phyloP scores from a whole-genome alignment of 1,139 yeast genomes.

The Ogataea hybrid region DNA sequence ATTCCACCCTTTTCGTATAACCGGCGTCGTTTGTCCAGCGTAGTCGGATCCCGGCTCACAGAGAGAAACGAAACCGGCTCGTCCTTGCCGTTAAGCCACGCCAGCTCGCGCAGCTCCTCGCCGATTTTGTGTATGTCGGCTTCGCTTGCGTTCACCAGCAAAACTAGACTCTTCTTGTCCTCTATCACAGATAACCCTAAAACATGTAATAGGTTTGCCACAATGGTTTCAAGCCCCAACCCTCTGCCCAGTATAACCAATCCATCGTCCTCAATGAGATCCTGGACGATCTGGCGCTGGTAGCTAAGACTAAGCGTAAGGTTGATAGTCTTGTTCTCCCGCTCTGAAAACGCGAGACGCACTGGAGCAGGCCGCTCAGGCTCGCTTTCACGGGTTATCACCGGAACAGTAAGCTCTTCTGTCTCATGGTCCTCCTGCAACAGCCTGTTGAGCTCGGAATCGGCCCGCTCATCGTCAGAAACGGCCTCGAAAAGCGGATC shows the following conservation, averaged over 20 bases:
- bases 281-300: constrained; percentile 76
- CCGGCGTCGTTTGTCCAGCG: too few species aligned
- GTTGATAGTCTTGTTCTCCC: constrained; percentile 38
- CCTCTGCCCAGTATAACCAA: constrained; percentile 66
- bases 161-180: too few species aligned
- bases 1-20: too few species aligned
- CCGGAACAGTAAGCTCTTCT: constrained; percentile 6
- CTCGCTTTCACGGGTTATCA: constrained; percentile 1
- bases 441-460: constrained; percentile 12
- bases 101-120: too few species aligned
- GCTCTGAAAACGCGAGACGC: neutral
- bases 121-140: too few species aligned
- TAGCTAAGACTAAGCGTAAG: constrained; percentile 61
- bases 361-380: constrained; percentile 3
- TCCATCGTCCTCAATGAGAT: constrained; percentile 70
- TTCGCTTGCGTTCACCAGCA: too few species aligned
- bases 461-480: constrained; percentile 7
- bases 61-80: too few species aligned
- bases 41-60: too few species aligned
- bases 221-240: too few species aligned
- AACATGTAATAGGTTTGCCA: too few species aligned
- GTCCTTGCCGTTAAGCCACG: too few species aligned
- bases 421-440: constrained; percentile 10
- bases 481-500: constrained; percentile 14
- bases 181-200: too few species aligned